phyloP scores from a whole-genome alignment of 768 basidiomycete genomes.

The Strobilomyces echinocephalus region DNA sequence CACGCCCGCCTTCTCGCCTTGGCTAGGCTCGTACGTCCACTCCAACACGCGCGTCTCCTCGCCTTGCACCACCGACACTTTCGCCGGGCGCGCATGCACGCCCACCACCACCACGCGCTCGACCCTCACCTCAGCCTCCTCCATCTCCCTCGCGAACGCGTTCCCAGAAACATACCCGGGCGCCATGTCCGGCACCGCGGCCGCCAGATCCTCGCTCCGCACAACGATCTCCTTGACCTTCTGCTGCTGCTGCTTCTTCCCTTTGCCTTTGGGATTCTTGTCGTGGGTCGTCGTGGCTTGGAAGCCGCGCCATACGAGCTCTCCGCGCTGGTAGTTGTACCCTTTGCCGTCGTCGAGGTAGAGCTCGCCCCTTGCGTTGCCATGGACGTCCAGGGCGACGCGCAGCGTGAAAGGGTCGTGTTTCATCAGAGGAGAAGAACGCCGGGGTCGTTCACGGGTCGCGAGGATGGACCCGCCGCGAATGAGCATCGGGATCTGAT shows the following conservation, averaged over 20 bases:
- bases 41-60: slow-evolving; percentile 40
- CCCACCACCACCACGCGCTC: slow-evolving; percentile 83
- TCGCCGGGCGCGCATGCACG: slow-evolving; percentile 54
- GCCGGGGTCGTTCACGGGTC: slow-evolving; percentile 81
- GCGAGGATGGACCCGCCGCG: slow-evolving; percentile 89
- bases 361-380: slow-evolving; percentile 70
- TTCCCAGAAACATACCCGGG: slow-evolving; percentile 53
- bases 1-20: slow-evolving; percentile 53
- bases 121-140: slow-evolving; percentile 54
- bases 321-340: slow-evolving; percentile 68
- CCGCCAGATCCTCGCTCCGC: slow-evolving; percentile 54
- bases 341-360: slow-evolving; percentile 94
- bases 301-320: slow-evolving; percentile 82
- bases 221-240: slow-evolving; percentile 38
- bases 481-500: slow-evolving; percentile 78
- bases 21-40: slow-evolving; percentile 66
- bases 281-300: slow-evolving; percentile 43
- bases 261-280: neutral
- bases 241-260: neutral
- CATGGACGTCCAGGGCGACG: slow-evolving; percentile 63
- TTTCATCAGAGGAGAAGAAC: slow-evolving; percentile 84
- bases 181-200: slow-evolving; percentile 48
- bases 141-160: slow-evolving; percentile 61
- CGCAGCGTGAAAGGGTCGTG: slow-evolving; percentile 90
- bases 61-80: slow-evolving; percentile 47